Evolutionary conservation across 257 asterid species (phyloP).

Genomic region (Solanum pennellii): DNA sequence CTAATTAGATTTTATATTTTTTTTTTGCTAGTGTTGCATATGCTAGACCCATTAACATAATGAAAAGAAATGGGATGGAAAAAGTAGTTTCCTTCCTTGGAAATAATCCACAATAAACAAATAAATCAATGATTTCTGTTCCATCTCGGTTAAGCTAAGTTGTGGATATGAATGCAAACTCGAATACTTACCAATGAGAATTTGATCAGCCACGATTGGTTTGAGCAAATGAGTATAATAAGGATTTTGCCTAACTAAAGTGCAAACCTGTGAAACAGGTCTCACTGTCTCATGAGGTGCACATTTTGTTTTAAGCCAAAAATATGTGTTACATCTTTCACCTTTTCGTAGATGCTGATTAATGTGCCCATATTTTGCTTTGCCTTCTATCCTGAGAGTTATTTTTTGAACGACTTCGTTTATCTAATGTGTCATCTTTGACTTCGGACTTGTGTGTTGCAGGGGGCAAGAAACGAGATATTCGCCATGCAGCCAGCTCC

Average conservation of each 20-base stretch:
- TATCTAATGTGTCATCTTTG: not conserved
- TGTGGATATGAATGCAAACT: not conserved
- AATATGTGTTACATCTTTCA: not conserved
- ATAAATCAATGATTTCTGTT: conserved; percentile 3
- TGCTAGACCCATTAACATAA: not conserved
- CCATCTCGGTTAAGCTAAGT: not conserved
- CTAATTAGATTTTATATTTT: not conserved
- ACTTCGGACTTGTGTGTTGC: conserved; percentile 1
- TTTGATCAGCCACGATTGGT: not conserved
- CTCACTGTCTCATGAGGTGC: not conserved
- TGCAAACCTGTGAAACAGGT: not conserved
- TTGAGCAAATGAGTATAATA: not conserved
- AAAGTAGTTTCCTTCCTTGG: not conserved
- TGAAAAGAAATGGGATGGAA: not conserved
- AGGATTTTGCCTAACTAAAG: not conserved
- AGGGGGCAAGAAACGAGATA: conserved; percentile 99
- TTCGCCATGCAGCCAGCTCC: conserved; percentile 99
- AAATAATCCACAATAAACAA: not conserved
- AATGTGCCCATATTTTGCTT: not conserved
- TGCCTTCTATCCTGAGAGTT: not conserved
- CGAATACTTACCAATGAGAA: not conserved
- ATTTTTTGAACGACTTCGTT: not conserved
- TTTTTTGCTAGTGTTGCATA: not conserved
- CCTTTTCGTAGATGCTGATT: not conserved
- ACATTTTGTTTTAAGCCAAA: not conserved